Evolutionary conservation across 2,329 filamentous ascomycete genomes (phyloP).

Genomic region (Lachnellula suecica): DNA sequence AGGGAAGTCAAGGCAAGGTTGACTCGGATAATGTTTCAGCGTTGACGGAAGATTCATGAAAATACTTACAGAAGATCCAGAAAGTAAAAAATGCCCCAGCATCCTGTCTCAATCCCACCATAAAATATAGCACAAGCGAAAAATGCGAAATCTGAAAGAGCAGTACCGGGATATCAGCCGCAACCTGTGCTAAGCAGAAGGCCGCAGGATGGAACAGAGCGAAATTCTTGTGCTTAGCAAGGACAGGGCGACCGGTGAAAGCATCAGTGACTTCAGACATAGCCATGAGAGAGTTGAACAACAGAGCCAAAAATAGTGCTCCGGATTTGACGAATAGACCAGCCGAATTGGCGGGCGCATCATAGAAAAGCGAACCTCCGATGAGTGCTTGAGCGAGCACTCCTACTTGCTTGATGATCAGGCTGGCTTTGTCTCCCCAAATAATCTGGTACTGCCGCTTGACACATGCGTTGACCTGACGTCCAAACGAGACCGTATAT

Average conservation of each 20-base stretch:
- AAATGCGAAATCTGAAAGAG: slow-evolving; percentile 59
- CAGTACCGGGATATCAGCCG: slow-evolving; percentile 55
- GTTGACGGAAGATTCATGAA: too few species aligned
- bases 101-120: slow-evolving; percentile 53
- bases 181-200: slow-evolving; percentile 57
- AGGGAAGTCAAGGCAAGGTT: too few species aligned
- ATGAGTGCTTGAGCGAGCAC: slow-evolving; percentile 61
- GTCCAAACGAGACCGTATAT: slow-evolving; percentile 52
- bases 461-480: slow-evolving; percentile 57
- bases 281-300: slow-evolving; percentile 61
- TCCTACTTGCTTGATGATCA: slow-evolving; percentile 60
- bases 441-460: slow-evolving; percentile 64
- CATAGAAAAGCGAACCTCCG: slow-evolving; percentile 66
- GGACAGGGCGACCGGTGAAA: slow-evolving; percentile 57
- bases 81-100: slow-evolving; percentile 62
- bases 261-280: slow-evolving; percentile 67
- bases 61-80: slow-evolving; percentile 43
- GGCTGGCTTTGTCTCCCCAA: slow-evolving; percentile 62
- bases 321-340: slow-evolving; percentile 66
- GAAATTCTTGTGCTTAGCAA: slow-evolving; percentile 59
- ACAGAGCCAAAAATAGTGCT: slow-evolving; percentile 61
- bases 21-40: too few species aligned
- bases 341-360: slow-evolving; percentile 53
- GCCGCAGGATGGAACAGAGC: slow-evolving; percentile 57
- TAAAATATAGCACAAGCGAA: slow-evolving; percentile 60